A percentile compares a stretch with the other conserved stretches of the same genome.
These are phyloP conservation scores for Cytospora paraplurivora DNA, from an alignment of 2,329 filamentous ascomycete genomes.

Conservation along the genomic window DNA sequence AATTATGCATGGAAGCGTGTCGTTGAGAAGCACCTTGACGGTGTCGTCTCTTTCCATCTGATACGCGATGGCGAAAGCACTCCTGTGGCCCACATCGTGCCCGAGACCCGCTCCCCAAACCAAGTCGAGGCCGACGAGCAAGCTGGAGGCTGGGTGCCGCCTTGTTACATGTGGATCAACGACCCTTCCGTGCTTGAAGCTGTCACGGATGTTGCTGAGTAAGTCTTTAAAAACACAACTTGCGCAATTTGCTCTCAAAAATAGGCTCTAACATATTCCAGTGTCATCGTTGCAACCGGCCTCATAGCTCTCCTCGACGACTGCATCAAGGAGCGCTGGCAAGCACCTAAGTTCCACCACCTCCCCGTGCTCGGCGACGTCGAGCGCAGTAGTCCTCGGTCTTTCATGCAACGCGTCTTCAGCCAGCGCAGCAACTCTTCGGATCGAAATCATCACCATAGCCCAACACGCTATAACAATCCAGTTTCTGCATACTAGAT, in stretches of 20 bases:
- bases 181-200: conserved; percentile 70
- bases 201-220: conserved; percentile 85
- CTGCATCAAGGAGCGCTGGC: conserved; percentile 81
- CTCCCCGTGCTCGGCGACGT: conserved; percentile 42
- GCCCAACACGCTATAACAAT: conserved; percentile 32
- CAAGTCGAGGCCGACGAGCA: conserved; percentile 71
- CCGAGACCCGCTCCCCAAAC: conserved; percentile 71
- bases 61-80: conserved; percentile 64
- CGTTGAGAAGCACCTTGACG: conserved; percentile 64
- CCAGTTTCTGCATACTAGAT: conserved; percentile 32
- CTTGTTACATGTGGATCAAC: conserved; percentile 87
- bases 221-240: conserved; percentile 41
- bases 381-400: conserved; percentile 41
- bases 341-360: conserved; percentile 47
- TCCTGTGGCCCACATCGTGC: conserved; percentile 81
- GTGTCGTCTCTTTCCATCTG: conserved; percentile 76
- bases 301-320: conserved; percentile 88
- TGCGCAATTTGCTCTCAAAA: conserved; percentile 18
- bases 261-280: conserved; percentile 43
- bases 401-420: conserved; percentile 41
- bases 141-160: conserved; percentile 87
- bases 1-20: conserved; percentile 82
- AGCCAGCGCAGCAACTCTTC: conserved; percentile 36
- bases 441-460: conserved; percentile 29
- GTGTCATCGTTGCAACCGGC: conserved; percentile 87